Percentiles rank a stretch among this genome's conserved stretches.
Conservation (phyloP, 352 stramenopile genomes). For the Phytopythium aichiense region DNA sequence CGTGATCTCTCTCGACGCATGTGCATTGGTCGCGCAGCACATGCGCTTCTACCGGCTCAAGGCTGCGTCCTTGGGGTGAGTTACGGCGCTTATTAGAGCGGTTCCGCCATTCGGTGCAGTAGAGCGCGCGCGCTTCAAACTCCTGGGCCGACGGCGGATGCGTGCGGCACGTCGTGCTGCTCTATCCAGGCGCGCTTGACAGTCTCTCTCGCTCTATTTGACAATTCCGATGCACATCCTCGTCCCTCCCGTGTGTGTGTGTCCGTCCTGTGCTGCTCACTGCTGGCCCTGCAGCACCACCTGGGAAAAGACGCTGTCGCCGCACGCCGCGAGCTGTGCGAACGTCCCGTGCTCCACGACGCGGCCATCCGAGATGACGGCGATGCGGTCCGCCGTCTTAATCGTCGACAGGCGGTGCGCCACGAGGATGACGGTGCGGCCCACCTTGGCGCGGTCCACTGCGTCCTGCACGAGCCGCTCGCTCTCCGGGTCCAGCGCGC, state of each 20-base stretch:
- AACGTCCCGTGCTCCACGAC: slow-evolving; percentile 87
- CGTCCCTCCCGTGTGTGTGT: too few species aligned
- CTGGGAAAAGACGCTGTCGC: slow-evolving; percentile 71
- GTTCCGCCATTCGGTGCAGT: not conserved
- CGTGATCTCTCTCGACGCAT: not conserved
- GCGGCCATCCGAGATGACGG: slow-evolving; percentile 84
- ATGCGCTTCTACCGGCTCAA: too few species aligned
- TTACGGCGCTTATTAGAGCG: not conserved
- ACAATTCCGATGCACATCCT: not conserved
- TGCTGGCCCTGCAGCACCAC: slow-evolving; percentile 68
- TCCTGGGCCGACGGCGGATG: not conserved
- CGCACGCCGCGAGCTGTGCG: slow-evolving; percentile 44
- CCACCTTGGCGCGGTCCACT: slow-evolving; percentile 65
- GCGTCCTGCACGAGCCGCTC: slow-evolving; percentile 78
- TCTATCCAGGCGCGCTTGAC: not conserved
- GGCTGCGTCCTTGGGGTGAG: too few species aligned
- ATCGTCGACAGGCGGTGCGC: slow-evolving; percentile 95
- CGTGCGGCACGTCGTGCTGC: too few species aligned
- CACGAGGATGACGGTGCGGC: slow-evolving; percentile 95
- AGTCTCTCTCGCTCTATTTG: slow-evolving; percentile 4
- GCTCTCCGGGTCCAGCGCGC: slow-evolving; percentile 70
- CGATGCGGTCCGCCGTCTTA: slow-evolving; percentile 88
- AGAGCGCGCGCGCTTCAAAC: not conserved
- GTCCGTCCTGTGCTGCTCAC: slow-evolving; percentile 11
- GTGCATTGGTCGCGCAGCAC: not conserved